These are phyloP conservation scores for Tolypocladium pustulatum DNA, from an alignment of 2,329 filamentous ascomycete species.

Conservation along the genomic window DNA sequence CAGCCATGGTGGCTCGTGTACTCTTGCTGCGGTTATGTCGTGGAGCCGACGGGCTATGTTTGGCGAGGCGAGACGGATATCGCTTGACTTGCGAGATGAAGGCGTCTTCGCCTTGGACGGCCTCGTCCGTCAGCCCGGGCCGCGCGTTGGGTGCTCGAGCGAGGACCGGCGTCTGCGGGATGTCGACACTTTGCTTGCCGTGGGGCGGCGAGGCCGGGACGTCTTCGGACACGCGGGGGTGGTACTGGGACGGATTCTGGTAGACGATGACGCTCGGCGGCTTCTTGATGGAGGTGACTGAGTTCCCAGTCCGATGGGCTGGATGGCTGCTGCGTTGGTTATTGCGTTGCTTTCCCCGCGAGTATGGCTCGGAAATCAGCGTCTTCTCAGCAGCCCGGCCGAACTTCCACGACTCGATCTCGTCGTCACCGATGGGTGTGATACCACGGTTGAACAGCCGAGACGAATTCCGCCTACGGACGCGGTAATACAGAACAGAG, in stretches of 20 bases:
- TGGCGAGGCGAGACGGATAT: slow-evolving; percentile 42
- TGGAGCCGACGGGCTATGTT: slow-evolving; percentile 27
- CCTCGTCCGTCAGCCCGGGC: slow-evolving; percentile 50
- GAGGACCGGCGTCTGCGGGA: slow-evolving; percentile 39
- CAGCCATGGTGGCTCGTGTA: slow-evolving; percentile 34
- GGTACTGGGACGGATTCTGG: slow-evolving; percentile 17
- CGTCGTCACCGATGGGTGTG: slow-evolving; percentile 53
- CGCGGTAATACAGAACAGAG: slow-evolving; percentile 25
- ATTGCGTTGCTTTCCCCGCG: neutral
- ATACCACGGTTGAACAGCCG: slow-evolving; percentile 43
- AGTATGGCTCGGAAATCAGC: neutral
- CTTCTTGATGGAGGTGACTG: slow-evolving; percentile 28
- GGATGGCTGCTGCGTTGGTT: slow-evolving; percentile 7
- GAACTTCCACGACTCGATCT: slow-evolving; percentile 54
- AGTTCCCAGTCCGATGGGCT: slow-evolving; percentile 17
- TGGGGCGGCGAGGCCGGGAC: slow-evolving; percentile 19
- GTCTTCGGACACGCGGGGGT: slow-evolving; percentile 15
- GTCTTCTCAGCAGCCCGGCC: slow-evolving; percentile 21
- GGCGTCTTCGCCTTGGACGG: slow-evolving; percentile 48
- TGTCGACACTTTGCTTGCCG: slow-evolving; percentile 32
- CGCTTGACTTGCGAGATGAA: slow-evolving; percentile 43
- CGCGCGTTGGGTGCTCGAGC: slow-evolving; percentile 53
- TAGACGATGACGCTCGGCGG: slow-evolving; percentile 46
- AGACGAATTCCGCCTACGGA: slow-evolving; percentile 24
- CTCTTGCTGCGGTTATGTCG: slow-evolving; percentile 30